These are phyloP conservation scores for Sarocladium brachiariae DNA, from an alignment of 2,329 filamentous ascomycete species.

Conservation along the genomic window DNA sequence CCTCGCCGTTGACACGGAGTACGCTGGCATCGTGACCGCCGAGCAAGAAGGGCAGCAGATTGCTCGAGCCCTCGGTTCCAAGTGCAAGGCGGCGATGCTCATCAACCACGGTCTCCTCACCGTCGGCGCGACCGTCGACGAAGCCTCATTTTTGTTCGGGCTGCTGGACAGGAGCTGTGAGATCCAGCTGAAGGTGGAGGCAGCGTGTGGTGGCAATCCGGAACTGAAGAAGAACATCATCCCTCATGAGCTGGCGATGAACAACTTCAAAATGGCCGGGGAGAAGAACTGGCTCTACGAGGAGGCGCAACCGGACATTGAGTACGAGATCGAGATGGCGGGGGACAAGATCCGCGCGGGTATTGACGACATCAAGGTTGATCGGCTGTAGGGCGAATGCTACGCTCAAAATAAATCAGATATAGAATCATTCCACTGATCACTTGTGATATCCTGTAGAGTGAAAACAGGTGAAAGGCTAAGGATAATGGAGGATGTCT, in stretches of 20 bases:
- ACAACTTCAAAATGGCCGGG: conserved; percentile 37
- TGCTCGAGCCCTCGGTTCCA: conserved; percentile 51
- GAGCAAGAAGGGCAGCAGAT: conserved; percentile 59
- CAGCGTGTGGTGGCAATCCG: conserved; percentile 43
- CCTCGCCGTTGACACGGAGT: conserved; percentile 53
- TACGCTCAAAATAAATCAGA: too few species aligned
- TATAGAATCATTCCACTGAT: too few species aligned
- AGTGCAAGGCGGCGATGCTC: conserved; percentile 56
- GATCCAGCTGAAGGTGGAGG: conserved; percentile 62
- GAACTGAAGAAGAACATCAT: conserved; percentile 34
- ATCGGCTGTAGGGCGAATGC: conserved; percentile 8
- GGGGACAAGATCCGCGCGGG: conserved; percentile 22
- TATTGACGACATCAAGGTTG: conserved; percentile 18
- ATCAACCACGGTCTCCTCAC: conserved; percentile 68
- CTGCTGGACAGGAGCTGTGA: conserved; percentile 62
- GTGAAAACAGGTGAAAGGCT: too few species aligned
- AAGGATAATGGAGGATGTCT: too few species aligned
- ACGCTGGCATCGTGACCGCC: conserved; percentile 49
- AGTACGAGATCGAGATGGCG: conserved; percentile 37
- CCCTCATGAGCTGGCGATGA: conserved; percentile 30
- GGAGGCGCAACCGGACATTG: conserved; percentile 40
- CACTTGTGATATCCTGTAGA: too few species aligned
- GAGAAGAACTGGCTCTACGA: conserved; percentile 38
- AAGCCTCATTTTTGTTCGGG: conserved; percentile 64
- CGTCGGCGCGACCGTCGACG: conserved; percentile 65